Conservation (phyloP, 768 basidiomycete genomes). For the Erythrobasidium yunnanense region DNA sequence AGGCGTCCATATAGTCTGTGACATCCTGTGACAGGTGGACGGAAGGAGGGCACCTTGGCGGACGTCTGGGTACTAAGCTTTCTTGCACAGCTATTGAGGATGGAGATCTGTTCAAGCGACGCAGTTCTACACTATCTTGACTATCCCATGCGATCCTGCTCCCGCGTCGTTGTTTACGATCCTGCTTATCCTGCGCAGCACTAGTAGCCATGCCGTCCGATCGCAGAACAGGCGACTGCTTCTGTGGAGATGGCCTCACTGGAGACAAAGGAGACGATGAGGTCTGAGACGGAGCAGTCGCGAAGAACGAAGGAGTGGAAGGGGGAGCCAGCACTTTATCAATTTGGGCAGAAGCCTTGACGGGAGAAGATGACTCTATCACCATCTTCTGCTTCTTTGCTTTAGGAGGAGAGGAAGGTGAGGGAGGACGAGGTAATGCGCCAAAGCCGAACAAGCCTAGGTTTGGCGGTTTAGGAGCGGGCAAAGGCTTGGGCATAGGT, state of each 20-base stretch:
- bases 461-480: not conserved
- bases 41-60: not conserved
- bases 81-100: no score
- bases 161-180: no score
- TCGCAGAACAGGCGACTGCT: no score
- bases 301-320: not conserved
- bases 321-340: not conserved
- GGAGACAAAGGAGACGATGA: not conserved
- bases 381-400: not conserved
- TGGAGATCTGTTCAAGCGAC: slow-evolving; percentile 2
- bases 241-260: not conserved
- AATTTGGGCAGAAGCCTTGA: not conserved
- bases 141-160: slow-evolving; percentile 9
- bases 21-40: not conserved
- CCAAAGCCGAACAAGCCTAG: slow-evolving; percentile 8
- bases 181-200: no score
- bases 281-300: not conserved
- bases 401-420: not conserved
- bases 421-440: not conserved
- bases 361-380: not conserved
- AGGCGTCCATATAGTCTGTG: not conserved
- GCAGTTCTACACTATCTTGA: not conserved
- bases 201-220: no score
- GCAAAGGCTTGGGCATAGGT: slow-evolving; percentile 1
- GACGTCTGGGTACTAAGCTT: not conserved